A percentile compares a stretch with the other conserved stretches of the same genome.
phyloP scores from a whole-genome alignment of 2,329 filamentous ascomycete genomes.

The Macroventuria anomochaeta region DNA sequence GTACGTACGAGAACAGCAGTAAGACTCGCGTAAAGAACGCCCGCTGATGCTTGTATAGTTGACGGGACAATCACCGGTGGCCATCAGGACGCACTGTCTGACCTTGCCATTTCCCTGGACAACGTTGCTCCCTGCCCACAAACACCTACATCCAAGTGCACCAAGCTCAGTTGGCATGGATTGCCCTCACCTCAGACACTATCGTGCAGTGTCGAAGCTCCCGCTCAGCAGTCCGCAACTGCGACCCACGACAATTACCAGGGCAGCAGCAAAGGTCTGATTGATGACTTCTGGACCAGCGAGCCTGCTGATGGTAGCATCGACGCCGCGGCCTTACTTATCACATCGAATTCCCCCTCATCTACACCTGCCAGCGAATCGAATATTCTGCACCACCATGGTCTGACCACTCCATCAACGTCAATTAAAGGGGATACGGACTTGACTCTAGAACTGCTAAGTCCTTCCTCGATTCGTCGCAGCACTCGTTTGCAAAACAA shows the following conservation, averaged over 20 bases:
- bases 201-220: neutral
- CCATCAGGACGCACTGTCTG: no score
- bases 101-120: no score
- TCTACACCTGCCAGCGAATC: neutral
- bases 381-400: no score
- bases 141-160: conserved; percentile 3
- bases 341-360: neutral
- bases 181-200: conserved; percentile 20
- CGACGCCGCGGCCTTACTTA: neutral
- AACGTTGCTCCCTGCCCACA: neutral
- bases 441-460: neutral
- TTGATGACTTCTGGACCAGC: neutral
- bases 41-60: no score
- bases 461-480: neutral
- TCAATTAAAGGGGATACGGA: neutral
- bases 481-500: neutral
- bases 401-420: neutral
- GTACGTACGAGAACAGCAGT: no score
- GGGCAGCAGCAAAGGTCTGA: no score
- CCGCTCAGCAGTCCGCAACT: neutral
- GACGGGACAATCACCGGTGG: no score
- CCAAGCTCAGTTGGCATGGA: conserved; percentile 10
- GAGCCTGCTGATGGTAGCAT: neutral
- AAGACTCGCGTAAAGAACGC: no score
- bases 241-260: neutral